Evolutionary conservation across 148 eudicot genomes (phyloP).

Genomic region (Amaranthus cruentus): DNA sequence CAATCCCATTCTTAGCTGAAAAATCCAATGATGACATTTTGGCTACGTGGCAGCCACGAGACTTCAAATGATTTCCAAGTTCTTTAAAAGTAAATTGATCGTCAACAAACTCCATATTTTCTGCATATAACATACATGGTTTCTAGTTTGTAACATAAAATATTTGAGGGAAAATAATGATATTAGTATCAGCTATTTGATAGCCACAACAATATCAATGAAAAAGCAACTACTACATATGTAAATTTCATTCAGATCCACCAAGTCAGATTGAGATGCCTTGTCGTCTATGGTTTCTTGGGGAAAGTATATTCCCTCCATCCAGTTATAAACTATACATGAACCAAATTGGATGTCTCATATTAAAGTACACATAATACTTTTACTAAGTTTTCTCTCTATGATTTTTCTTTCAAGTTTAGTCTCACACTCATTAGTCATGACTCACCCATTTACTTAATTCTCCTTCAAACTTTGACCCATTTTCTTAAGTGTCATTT

Average conservation of each 20-base stretch:
- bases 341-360: neutral
- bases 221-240: neutral
- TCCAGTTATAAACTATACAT: neutral
- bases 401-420: neutral
- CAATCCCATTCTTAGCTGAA: constrained; percentile 72
- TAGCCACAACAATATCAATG: neutral
- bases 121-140: constrained; percentile 32
- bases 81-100: constrained; percentile 79
- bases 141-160: neutral
- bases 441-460: too few relatives aligned
- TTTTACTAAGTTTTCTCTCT: neutral
- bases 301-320: neutral
- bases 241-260: neutral
- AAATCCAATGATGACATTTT: constrained; percentile 76
- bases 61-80: constrained; percentile 68
- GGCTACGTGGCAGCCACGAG: constrained; percentile 73
- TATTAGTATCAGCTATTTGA: neutral
- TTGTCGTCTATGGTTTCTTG: neutral
- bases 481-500: too few relatives aligned
- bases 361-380: neutral
- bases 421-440: too few relatives aligned
- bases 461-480: too few relatives aligned
- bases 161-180: neutral
- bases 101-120: constrained; percentile 87
- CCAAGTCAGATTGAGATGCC: neutral